phyloP scores from a whole-genome alignment of 2,329 filamentous ascomycete species.

The Colletotrichum sp. region DNA sequence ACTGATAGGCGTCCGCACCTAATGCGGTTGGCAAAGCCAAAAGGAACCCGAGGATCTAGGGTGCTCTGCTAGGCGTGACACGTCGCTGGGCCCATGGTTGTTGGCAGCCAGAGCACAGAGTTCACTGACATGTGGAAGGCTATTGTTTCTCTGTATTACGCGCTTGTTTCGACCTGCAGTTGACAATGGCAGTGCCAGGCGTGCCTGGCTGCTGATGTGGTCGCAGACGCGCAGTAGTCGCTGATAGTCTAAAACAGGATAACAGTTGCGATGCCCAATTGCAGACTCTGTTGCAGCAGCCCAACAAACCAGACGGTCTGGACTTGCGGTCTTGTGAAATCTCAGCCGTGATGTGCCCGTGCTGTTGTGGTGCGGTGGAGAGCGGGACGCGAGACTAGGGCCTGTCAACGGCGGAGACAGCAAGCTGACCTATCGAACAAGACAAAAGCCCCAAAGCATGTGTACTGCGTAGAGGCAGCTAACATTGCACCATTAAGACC shows the following conservation, averaged over 20 bases:
- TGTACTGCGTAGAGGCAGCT: not conserved
- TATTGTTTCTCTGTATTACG: not conserved
- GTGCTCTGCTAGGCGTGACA: not conserved
- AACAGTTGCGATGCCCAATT: constrained; percentile 2
- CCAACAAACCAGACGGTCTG: not conserved
- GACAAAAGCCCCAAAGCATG: not conserved
- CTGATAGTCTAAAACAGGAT: not conserved
- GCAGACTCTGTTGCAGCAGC: not conserved
- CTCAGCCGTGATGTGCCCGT: not conserved
- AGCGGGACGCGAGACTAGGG: not conserved
- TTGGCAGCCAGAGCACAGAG: not conserved
- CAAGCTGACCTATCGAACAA: not conserved
- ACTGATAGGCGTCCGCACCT: not conserved
- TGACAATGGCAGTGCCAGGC: not conserved
- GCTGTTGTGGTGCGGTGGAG: not conserved
- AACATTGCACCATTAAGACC: not conserved
- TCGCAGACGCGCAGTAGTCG: not conserved
- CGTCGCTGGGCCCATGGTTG: not conserved
- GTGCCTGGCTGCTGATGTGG: not conserved
- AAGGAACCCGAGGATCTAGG: not conserved
- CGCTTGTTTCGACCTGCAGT: constrained; percentile 13
- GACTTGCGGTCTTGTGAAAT: not conserved
- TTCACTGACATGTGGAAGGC: constrained; percentile 9
- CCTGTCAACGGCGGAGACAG: not conserved
- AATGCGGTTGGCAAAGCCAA: not conserved